A percentile compares a stretch with the other conserved stretches of the same genome.
phyloP scores from a whole-genome alignment of 352 stramenopile species.

The Globisporangium canariense region DNA sequence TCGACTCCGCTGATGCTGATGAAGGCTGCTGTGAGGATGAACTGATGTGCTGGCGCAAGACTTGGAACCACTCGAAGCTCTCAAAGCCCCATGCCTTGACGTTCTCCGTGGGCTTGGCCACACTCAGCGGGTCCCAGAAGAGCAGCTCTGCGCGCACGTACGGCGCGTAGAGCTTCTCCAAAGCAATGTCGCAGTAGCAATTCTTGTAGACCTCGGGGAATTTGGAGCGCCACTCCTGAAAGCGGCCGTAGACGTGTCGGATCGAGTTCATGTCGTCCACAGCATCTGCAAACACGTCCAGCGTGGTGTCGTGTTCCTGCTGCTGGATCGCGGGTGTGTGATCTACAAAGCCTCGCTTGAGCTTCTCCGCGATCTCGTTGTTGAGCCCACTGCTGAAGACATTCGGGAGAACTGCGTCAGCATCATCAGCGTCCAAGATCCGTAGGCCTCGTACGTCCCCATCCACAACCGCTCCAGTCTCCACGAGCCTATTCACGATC shows the following conservation, averaged over 20 bases:
- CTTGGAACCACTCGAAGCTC: constrained; percentile 53
- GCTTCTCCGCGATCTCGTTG: not conserved
- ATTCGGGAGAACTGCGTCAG: not conserved
- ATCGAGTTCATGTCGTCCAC: constrained; percentile 72
- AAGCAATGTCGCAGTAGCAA: constrained; percentile 54
- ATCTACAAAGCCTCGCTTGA: constrained; percentile 29
- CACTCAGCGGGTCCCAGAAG: constrained; percentile 56
- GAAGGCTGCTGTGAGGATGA: not conserved
- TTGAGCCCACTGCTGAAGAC: constrained; percentile 3
- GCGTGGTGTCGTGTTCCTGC: not conserved
- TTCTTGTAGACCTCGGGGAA: constrained; percentile 71
- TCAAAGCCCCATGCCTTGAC: constrained; percentile 26
- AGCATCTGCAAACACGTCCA: constrained; percentile 54
- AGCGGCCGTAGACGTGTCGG: constrained; percentile 49
- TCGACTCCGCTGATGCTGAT: not conserved
- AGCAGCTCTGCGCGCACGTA: constrained; percentile 67
- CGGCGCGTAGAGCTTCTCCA: constrained; percentile 55
- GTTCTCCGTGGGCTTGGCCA: constrained; percentile 11
- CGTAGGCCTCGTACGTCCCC: not conserved
- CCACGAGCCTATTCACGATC: constrained; percentile 7
- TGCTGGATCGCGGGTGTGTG: constrained; percentile 1
- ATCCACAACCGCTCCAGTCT: not conserved
- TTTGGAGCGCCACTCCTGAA: constrained; percentile 69
- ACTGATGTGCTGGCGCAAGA: constrained; percentile 34
- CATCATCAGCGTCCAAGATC: constrained; percentile 5